A percentile compares a stretch with the other conserved stretches of the same genome.
Evolutionary conservation across 225 moss, liverwort and hornwort genomes (phyloP).

Genomic region (Pseudisothecium myosuroides): DNA sequence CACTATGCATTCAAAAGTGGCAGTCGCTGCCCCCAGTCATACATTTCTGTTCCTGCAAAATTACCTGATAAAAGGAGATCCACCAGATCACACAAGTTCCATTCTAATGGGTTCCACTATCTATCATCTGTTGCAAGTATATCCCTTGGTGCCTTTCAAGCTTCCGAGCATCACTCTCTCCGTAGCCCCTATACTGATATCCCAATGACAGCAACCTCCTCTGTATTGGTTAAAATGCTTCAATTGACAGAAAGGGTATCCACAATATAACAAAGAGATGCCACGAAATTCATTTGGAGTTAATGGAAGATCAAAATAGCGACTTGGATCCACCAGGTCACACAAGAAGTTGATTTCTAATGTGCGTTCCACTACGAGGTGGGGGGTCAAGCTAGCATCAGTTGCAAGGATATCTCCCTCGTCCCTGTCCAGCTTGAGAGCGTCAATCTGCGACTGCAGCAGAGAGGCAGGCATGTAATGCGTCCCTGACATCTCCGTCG

Average conservation of each 20-base stretch:
- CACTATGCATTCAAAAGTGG: too few species aligned
- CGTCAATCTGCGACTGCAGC: slow-evolving; percentile 61
- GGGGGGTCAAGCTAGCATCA: slow-evolving; percentile 25
- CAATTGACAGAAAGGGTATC: neutral
- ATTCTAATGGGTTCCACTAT: neutral
- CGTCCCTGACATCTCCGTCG: slow-evolving; percentile 38
- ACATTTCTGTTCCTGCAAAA: neutral
- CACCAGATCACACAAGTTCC: neutral
- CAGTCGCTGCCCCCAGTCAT: too few species aligned
- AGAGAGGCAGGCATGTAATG: slow-evolving; percentile 78
- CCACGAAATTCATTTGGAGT: neutral
- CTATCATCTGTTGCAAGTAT: neutral
- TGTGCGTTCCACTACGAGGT: neutral
- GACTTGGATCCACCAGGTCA: neutral
- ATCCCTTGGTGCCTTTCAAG: neutral
- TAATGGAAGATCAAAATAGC: neutral
- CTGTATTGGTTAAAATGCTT: too few species aligned
- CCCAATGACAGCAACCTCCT: too few species aligned
- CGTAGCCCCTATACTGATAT: neutral
- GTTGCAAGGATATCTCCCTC: slow-evolving; percentile 28
- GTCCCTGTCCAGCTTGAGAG: slow-evolving; percentile 27
- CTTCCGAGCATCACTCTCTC: neutral
- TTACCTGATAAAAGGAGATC: neutral
- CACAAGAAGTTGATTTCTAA: neutral
- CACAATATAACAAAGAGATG: neutral